Evolutionary conservation across 202 grass and related monocot species (phyloP).

Genomic region (Dendrocalamus latiflorus): DNA sequence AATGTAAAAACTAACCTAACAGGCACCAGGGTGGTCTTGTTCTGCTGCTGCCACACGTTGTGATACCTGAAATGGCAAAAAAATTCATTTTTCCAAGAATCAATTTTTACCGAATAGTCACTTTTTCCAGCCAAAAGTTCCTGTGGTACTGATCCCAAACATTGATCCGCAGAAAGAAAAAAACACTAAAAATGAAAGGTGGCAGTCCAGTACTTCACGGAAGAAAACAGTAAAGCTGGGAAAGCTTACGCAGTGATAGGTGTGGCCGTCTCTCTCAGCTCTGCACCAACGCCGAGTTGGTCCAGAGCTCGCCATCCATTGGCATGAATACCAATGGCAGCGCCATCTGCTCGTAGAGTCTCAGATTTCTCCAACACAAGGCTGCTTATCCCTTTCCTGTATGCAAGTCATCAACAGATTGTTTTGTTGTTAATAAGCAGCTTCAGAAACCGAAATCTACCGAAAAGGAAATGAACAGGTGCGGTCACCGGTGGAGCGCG

Average conservation of each 20-base stretch:
- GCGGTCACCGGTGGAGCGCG: no score
- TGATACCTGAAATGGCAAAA: not conserved
- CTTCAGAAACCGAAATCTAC: no score
- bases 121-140: no score
- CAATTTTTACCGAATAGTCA: no score
- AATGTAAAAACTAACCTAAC: not conserved
- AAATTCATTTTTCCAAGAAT: no score
- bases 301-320: no score
- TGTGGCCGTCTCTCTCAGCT: constrained; percentile 10
- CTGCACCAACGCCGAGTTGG: constrained; percentile 25
- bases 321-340: constrained; percentile 32
- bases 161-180: no score
- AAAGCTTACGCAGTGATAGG: constrained; percentile 17
- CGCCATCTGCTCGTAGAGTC: constrained; percentile 27
- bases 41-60: not conserved
- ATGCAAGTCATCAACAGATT: not conserved
- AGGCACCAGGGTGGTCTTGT: not conserved
- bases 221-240: not conserved
- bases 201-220: no score
- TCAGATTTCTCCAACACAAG: constrained; percentile 47
- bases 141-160: no score
- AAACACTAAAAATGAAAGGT: not conserved
- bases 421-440: not conserved
- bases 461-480: no score
- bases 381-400: constrained; percentile 49